Evolutionary conservation across 352 stramenopile genomes (phyloP).

Genomic region (Saprolegnia parasitica): DNA sequence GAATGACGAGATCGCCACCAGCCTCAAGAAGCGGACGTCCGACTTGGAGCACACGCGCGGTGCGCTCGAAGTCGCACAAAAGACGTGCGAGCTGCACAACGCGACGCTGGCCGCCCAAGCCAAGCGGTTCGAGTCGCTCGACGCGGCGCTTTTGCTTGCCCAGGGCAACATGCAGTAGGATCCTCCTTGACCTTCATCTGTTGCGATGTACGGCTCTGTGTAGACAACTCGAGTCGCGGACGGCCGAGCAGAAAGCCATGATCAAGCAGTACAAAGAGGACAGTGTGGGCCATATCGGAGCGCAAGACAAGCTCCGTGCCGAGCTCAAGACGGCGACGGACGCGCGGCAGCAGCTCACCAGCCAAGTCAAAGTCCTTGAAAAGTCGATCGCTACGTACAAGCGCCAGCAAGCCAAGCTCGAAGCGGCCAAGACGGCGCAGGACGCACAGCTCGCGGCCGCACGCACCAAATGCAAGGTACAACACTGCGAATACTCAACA

Average conservation of each 20-base stretch:
- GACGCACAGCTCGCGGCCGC: conserved; percentile 11
- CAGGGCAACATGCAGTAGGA: conserved; percentile 13
- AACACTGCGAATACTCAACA: no score
- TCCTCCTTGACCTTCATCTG: neutral
- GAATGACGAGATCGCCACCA: neutral
- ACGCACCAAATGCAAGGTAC: conserved; percentile 26
- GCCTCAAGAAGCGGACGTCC: conserved; percentile 5
- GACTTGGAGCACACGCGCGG: conserved; percentile 13
- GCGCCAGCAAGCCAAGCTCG: conserved; percentile 14
- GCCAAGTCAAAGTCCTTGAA: conserved; percentile 19
- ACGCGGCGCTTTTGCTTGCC: conserved; percentile 8
- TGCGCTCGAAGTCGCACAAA: neutral
- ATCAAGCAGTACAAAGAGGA: conserved; percentile 29
- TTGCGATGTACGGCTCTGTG: neutral
- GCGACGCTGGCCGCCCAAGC: conserved; percentile 7
- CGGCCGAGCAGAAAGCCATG: conserved; percentile 17
- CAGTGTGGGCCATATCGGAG: neutral
- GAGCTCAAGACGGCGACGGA: conserved; percentile 19
- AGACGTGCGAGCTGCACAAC: neutral
- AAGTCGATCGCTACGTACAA: conserved; percentile 19
- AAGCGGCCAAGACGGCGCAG: conserved; percentile 7
- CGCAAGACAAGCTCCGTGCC: conserved; percentile 15
- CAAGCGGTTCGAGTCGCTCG: conserved; percentile 11
- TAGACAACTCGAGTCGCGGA: conserved; percentile 19
- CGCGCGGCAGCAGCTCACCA: conserved; percentile 6